phyloP scores from a whole-genome alignment of 2,329 filamentous ascomycete genomes.

The Aspergillus sclerotialis region DNA sequence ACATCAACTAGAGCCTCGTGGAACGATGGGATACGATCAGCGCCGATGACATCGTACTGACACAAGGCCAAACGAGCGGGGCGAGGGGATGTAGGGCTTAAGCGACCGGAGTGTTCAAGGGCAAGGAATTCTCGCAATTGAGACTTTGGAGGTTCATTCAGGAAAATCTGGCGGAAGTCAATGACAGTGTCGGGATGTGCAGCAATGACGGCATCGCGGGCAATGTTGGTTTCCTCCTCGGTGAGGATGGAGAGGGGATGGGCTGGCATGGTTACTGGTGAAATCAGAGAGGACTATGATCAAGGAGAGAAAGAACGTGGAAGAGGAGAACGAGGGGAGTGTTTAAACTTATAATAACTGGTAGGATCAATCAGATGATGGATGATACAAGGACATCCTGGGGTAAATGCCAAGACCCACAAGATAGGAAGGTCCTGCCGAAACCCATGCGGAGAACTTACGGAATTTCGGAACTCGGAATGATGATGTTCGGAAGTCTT shows the following conservation, averaged over 20 bases:
- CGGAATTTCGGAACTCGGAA: neutral
- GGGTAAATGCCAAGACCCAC: neutral
- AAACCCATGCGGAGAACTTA: neutral
- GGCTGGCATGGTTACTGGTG: constrained; percentile 13
- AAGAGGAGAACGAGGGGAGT: neutral
- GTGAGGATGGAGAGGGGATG: constrained; percentile 30
- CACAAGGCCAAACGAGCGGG: constrained; percentile 47
- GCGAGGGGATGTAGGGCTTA: constrained; percentile 33
- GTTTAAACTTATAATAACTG: neutral
- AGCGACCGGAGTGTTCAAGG: constrained; percentile 40
- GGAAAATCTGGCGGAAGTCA: constrained; percentile 45
- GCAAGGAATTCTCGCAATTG: constrained; percentile 43
- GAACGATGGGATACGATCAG: constrained; percentile 46
- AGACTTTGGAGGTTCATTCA: constrained; percentile 45
- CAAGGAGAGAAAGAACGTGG: neutral
- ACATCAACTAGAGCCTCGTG: constrained; percentile 49
- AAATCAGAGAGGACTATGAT: constrained; percentile 2
- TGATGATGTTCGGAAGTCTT: neutral
- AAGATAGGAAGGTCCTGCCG: neutral
- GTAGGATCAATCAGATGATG: neutral
- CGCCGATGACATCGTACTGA: constrained; percentile 51
- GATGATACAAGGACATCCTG: neutral
- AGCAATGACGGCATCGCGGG: constrained; percentile 25
- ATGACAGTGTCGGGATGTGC: constrained; percentile 24
- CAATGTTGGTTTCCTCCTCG: constrained; percentile 25